phyloP scores from a whole-genome alignment of 176 grass and related monocot species.

The Carex scoparia region DNA sequence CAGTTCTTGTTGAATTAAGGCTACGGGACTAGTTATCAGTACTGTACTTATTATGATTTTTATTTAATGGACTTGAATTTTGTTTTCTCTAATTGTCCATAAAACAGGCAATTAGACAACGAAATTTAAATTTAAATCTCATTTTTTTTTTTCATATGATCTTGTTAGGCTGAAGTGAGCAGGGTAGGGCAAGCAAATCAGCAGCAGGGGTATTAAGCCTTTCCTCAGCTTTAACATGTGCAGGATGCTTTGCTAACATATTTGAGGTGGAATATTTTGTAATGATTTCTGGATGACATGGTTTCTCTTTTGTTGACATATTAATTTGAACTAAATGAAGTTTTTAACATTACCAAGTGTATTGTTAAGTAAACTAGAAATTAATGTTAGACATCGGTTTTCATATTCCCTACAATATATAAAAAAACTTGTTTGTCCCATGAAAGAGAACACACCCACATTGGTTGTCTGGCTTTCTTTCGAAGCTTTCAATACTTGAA shows the following conservation, averaged over 20 bases:
- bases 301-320: background rate
- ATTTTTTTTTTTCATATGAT: background rate
- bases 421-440: background rate
- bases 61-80: background rate
- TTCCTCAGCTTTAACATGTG: background rate
- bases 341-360: background rate
- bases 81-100: background rate
- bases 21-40: background rate
- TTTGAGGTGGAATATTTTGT: conserved; percentile 10
- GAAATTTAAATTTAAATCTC: too few species aligned
- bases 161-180: conserved; percentile 3
- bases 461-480: background rate
- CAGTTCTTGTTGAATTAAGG: background rate
- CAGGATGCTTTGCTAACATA: background rate
- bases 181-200: background rate
- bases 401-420: background rate
- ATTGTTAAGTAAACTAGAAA: background rate
- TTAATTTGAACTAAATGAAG: background rate
- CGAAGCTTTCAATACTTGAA: background rate
- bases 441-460: background rate
- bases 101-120: background rate
- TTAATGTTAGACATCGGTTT: background rate
- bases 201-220: conserved; percentile 8
- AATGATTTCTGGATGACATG: background rate
- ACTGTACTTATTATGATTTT: background rate